phyloP scores from a whole-genome alignment of 176 grass and related monocot species.

The Hordeum marinum region DNA sequence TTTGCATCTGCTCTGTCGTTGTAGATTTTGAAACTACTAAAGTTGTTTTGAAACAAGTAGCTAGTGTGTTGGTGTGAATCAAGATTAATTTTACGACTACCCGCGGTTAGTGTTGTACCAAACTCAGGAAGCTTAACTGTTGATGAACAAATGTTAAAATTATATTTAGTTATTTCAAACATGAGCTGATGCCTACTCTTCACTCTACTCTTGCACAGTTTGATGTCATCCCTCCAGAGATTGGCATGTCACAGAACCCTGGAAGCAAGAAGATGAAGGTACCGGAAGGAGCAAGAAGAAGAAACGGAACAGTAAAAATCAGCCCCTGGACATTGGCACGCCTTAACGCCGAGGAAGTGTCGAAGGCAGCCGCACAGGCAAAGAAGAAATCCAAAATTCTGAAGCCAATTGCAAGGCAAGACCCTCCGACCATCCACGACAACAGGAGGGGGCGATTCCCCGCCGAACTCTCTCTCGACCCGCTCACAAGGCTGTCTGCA shows the following conservation, averaged over 20 bases:
- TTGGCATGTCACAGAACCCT: conserved; percentile 56
- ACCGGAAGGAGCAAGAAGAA: conserved; percentile 69
- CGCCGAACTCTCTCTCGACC: conserved; percentile 62
- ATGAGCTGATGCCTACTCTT: not conserved
- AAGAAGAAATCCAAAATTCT: conserved; percentile 89
- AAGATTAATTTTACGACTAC: not conserved
- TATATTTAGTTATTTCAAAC: not conserved
- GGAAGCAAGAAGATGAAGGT: conserved; percentile 54
- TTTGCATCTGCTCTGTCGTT: not conserved
- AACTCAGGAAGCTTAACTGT: not conserved
- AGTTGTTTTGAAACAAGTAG: too few relatives aligned
- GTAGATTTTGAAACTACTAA: too few relatives aligned
- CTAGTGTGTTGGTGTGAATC: not conserved
- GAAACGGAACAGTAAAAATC: conserved; percentile 69
- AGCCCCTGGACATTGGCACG: conserved; percentile 95
- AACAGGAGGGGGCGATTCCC: conserved; percentile 49
- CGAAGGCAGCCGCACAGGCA: conserved; percentile 77
- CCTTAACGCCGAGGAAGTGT: conserved; percentile 95
- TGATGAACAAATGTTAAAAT: not conserved
- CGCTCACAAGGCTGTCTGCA: conserved; percentile 67
- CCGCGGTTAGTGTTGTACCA: not conserved
- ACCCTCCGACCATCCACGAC: conserved; percentile 23
- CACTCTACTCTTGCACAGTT: conserved; percentile 46
- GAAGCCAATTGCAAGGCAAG: conserved; percentile 58
- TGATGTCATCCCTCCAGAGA: conserved; percentile 88